Conservation (phyloP, 352 stramenopile species). For the Paralagenidium karlingii region DNA sequence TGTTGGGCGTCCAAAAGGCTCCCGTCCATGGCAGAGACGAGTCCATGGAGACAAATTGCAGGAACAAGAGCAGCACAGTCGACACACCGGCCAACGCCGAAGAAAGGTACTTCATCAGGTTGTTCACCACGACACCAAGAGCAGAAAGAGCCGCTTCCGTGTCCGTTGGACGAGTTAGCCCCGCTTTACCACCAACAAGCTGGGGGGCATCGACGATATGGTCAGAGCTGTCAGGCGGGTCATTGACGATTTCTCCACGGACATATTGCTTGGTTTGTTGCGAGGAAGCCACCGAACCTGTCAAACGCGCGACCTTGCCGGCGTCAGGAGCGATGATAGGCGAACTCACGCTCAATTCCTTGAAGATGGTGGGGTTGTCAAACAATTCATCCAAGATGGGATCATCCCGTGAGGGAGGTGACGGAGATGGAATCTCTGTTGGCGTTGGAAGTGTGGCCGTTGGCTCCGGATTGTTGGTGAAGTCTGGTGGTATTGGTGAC, state of each 20-base stretch:
- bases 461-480: background rate
- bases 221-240: background rate
- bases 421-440: background rate
- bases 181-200: background rate
- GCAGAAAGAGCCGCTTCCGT: constrained; percentile 12
- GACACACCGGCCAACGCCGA: constrained; percentile 52
- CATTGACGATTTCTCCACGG: background rate
- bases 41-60: constrained; percentile 51
- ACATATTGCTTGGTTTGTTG: background rate
- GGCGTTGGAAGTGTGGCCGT: no score
- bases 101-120: constrained; percentile 40
- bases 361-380: background rate
- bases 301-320: no score
- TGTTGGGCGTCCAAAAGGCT: constrained; percentile 47
- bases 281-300: background rate
- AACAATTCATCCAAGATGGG: background rate
- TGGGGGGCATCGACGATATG: background rate
- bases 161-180: constrained; percentile 8
- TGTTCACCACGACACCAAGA: constrained; percentile 38
- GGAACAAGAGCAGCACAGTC: constrained; percentile 36
- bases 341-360: no score
- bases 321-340: no score
- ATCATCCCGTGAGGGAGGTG: background rate
- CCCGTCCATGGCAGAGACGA: constrained; percentile 23
- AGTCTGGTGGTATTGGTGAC: background rate